Evolutionary conservation across 441 rosid species (phyloP).

Genomic region (Cnidoscolus chayamansa): DNA sequence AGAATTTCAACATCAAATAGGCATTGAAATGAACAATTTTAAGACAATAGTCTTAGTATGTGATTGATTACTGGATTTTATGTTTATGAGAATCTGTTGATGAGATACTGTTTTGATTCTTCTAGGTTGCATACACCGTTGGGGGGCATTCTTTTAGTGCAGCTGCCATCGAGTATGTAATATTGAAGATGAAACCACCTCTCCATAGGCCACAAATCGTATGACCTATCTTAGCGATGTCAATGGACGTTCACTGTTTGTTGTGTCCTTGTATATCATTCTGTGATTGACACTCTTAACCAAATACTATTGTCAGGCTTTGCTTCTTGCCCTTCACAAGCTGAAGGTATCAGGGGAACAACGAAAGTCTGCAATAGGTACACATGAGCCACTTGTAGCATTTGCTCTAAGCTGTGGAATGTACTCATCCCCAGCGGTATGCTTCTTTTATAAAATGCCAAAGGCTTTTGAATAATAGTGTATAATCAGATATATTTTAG

Average conservation of each 20-base stretch:
- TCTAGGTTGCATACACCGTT: conserved; percentile 85
- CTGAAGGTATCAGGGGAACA: conserved; percentile 73
- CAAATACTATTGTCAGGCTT: conserved; percentile 46
- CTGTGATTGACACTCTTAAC: conserved; percentile 16
- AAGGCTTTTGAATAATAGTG: background rate
- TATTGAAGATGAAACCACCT: conserved; percentile 85
- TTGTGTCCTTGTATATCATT: conserved; percentile 10
- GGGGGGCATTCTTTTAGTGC: conserved; percentile 89
- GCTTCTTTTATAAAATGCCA: background rate
- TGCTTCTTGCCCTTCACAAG: conserved; percentile 84
- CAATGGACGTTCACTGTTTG: conserved; percentile 1
- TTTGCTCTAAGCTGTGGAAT: conserved; percentile 87
- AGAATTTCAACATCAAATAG: background rate
- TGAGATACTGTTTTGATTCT: conserved; percentile 15
- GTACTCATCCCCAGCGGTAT: conserved; percentile 84
- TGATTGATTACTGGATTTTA: background rate
- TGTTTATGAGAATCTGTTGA: conserved; percentile 9
- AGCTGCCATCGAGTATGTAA: conserved; percentile 61
- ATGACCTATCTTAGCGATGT: conserved; percentile 22
- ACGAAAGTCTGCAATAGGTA: conserved; percentile 49
- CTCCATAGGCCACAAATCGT: conserved; percentile 81
- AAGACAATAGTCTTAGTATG: background rate
- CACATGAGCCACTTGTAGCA: conserved; percentile 60
- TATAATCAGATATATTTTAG: background rate
- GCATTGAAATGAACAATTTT: background rate